Percentiles rank a stretch among this genome's conserved stretches.
Conservation (phyloP, 2,329 filamentous ascomycete species). For the Zymoseptoria crescenta region DNA sequence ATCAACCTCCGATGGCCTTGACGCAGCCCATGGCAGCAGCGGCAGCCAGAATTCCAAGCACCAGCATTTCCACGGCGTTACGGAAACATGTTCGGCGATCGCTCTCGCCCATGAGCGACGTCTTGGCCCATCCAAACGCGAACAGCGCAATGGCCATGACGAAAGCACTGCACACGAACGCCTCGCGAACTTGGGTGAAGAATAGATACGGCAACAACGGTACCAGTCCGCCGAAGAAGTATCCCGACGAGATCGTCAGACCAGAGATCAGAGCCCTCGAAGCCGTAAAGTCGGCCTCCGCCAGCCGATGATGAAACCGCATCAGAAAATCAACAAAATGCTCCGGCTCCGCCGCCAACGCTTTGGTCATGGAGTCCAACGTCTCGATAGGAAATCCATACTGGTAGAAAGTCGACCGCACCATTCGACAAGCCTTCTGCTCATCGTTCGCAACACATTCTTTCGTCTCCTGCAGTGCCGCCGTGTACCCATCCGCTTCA, state of each 20-base stretch:
- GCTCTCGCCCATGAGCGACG: conserved; percentile 42
- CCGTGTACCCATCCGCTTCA: conserved; percentile 43
- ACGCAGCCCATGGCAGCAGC: conserved; percentile 59
- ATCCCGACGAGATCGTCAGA: conserved; percentile 58
- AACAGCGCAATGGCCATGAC: conserved; percentile 56
- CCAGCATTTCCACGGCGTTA: conserved; percentile 56
- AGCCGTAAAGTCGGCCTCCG: conserved; percentile 36
- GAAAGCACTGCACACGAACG: conserved; percentile 51
- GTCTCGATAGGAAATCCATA: conserved; percentile 34
- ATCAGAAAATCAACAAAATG: conserved; percentile 41
- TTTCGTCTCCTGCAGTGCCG: conserved; percentile 38
- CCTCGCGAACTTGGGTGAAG: conserved; percentile 36
- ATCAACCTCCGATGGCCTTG: conserved; percentile 41
- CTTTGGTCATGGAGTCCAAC: conserved; percentile 15
- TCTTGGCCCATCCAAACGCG: conserved; percentile 59
- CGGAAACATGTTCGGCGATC: conserved; percentile 43
- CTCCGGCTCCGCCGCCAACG: conserved; percentile 17
- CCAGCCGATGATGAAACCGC: conserved; percentile 41
- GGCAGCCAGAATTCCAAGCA: conserved; percentile 58
- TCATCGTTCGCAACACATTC: conserved; percentile 34
- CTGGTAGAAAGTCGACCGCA: conserved; percentile 35
- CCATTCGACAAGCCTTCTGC: conserved; percentile 32
- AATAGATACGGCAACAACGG: conserved; percentile 65
- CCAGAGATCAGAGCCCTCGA: conserved; percentile 46
- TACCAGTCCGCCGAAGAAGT: conserved; percentile 63